Percentiles rank a stretch among this genome's conserved stretches.
Evolutionary conservation across 257 asterid species (phyloP).

Genomic region (Salvia rosmarinus): DNA sequence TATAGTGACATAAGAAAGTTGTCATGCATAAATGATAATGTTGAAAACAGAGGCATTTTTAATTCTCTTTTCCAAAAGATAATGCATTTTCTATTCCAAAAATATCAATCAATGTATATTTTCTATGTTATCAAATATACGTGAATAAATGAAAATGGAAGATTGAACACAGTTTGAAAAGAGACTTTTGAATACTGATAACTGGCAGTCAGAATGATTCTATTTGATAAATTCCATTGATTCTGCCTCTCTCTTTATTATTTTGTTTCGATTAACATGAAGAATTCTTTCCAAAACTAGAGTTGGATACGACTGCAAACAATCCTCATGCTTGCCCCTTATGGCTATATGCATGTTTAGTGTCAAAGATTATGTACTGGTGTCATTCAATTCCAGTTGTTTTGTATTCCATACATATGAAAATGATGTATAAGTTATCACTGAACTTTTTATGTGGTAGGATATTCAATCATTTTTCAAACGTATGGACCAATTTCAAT

Average conservation of each 20-base stretch:
- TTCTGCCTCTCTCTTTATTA: not conserved
- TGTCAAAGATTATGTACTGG: too few species aligned
- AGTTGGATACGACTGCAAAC: not conserved
- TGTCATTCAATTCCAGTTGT: too few species aligned
- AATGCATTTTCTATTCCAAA: too few species aligned
- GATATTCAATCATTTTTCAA: not conserved
- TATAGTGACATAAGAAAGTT: not conserved
- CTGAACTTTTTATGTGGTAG: constrained; percentile 1
- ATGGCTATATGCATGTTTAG: too few species aligned
- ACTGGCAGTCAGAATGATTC: too few species aligned
- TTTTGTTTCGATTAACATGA: not conserved
- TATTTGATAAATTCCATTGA: not conserved
- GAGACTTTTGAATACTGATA: not conserved
- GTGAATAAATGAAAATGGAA: too few species aligned
- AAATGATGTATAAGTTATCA: not conserved
- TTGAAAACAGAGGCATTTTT: too few species aligned
- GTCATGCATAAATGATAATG: not conserved
- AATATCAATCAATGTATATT: too few species aligned
- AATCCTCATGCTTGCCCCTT: not conserved
- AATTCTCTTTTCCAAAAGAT: too few species aligned
- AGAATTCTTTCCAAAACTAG: not conserved
- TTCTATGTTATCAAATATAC: too few species aligned
- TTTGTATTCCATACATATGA: not conserved
- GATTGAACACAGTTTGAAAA: too few species aligned
- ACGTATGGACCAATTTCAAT: not conserved